Percentiles rank a stretch among this genome's conserved stretches.
Conservation (phyloP, 345 rosid genomes). For the Murraya koenigii region DNA sequence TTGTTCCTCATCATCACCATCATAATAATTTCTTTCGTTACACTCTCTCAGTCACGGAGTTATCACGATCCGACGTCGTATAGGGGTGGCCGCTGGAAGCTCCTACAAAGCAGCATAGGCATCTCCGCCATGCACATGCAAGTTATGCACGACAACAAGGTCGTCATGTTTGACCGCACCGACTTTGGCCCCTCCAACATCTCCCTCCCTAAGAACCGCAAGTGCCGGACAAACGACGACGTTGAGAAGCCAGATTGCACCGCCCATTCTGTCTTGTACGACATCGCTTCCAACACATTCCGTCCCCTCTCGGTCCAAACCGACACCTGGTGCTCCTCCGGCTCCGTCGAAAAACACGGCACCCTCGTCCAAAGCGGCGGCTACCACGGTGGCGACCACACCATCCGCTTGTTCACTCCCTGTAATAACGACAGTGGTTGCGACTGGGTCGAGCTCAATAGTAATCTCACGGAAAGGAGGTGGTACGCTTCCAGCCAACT, state of each 20-base stretch:
- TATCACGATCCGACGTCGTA: background rate
- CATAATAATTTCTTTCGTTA: background rate
- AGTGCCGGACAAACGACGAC: constrained; percentile 40
- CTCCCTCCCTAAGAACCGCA: constrained; percentile 40
- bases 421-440: constrained; percentile 33
- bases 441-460: constrained; percentile 52
- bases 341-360: constrained; percentile 53
- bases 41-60: background rate
- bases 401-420: constrained; percentile 44
- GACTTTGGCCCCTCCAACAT: constrained; percentile 66
- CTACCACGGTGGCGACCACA: constrained; percentile 47
- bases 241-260: constrained; percentile 52
- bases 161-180: constrained; percentile 73
- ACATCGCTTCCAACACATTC: constrained; percentile 48
- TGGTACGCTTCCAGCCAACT: constrained; percentile 77
- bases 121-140: constrained; percentile 92
- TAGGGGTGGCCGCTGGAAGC: constrained; percentile 40
- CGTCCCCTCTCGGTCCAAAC: constrained; percentile 54
- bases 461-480: constrained; percentile 37
- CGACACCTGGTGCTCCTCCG: constrained; percentile 78
- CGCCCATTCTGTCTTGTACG: constrained; percentile 67
- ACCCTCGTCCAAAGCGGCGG: constrained; percentile 71
- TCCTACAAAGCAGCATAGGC: constrained; percentile 54
- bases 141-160: constrained; percentile 50
- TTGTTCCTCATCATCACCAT: background rate